Conservation (phyloP, 2,329 filamentous ascomycete genomes). For the Sporothrix brunneoviolacea region DNA sequence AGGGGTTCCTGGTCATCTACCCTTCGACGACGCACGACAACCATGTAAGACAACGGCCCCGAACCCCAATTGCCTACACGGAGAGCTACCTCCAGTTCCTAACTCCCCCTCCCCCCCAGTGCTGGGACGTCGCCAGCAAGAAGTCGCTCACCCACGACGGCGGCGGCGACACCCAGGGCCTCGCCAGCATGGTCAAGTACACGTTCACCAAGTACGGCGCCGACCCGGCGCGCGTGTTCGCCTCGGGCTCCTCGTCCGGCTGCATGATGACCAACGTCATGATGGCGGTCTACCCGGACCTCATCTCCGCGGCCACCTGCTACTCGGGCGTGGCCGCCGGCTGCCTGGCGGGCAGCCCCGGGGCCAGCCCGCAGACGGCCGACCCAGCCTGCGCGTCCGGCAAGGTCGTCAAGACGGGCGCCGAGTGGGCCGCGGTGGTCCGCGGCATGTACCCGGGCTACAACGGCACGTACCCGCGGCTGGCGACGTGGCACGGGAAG, state of each 20-base stretch:
- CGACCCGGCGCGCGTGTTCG: conserved; percentile 35
- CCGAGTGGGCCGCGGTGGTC: conserved; percentile 35
- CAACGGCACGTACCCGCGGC: conserved; percentile 33
- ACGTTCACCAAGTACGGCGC: conserved; percentile 20
- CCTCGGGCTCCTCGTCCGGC: conserved; percentile 41
- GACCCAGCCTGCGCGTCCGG: conserved; percentile 51
- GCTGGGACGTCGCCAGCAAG: conserved; percentile 51
- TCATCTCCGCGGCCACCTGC: conserved; percentile 44
- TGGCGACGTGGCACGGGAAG: conserved; percentile 33
- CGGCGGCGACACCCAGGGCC: conserved; percentile 43
- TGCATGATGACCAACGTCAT: conserved; percentile 51
- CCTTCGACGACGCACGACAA: conserved; percentile 53
- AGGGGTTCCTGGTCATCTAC: conserved; percentile 50
- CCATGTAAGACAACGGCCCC: too few relatives aligned
- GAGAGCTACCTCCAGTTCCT: too few relatives aligned
- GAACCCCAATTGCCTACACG: too few relatives aligned
- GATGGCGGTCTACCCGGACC: conserved; percentile 46
- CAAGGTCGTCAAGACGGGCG: conserved; percentile 34
- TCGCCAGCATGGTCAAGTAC: conserved; percentile 49
- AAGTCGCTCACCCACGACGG: conserved; percentile 42
- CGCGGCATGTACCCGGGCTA: conserved; percentile 46
- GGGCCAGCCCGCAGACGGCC: conserved; percentile 35
- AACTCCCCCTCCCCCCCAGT: too few relatives aligned
- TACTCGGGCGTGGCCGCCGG: conserved; percentile 49
- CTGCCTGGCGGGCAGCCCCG: conserved; percentile 40